Base-by-base conservation (phyloP, 805 yeast genomes). In the Kuraishia piskuri region DNA sequence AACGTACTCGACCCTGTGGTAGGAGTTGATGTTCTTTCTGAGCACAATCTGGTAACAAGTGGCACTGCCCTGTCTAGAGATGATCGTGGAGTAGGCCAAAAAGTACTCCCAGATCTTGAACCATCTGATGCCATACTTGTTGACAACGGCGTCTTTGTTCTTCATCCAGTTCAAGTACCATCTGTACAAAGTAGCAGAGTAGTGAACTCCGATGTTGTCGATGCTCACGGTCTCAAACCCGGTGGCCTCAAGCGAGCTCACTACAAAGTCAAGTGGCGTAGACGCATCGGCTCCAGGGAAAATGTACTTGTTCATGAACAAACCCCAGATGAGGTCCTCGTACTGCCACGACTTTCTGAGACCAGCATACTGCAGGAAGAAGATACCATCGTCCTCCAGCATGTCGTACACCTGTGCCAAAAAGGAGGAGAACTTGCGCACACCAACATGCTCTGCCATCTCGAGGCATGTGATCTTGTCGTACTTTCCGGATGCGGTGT, bases 261-360 rank as follows among this genome's bases (percentile, higher is more conserved):
- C 76, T 58, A 89, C 92, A 65, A 88, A 90, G 56, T 89, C 89
- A 61, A 90, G 79, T 44, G 97, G 97, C 54, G 97, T 90, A 6
- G 96, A 88, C 50, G 96, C 96, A 73, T 90, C 97, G 52, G 96
- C 96, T 72, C 97, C 97, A 48, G 97, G 96, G 89, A 90, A 90
- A 67, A 90, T 86, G 72, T 88, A 90, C 77, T 88, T 90, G 82
- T 90, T 90, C 96, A 90, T 90, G 72, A 90, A 90, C 68, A 90
- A 76, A 63, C 97, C 97, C 97, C 96, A 90, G 70, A 83, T 77
- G 64, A 90, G 78, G 70, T 90, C 97, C 74, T 90, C 96, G 71
- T 88, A 90, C 74, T 90, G 96, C 97, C 96, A 90, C 55, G 79
- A 76, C 74, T 90, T 90, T 75, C 96, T 83, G 63, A 90, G 73